Base-by-base conservation (phyloP, 2,329 filamentous ascomycete genomes). In the Exophiala sp. region DNA sequence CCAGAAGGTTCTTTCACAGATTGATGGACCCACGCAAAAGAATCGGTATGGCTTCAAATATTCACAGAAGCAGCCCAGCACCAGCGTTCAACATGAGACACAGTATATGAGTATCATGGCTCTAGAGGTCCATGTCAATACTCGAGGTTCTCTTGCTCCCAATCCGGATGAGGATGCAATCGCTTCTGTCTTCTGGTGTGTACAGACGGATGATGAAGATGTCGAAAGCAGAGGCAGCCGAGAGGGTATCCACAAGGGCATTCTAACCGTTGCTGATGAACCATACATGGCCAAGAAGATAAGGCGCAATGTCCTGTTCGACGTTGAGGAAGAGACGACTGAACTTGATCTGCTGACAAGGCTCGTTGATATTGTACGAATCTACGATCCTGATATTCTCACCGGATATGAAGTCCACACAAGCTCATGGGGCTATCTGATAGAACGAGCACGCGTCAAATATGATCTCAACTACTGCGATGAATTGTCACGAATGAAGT, bases 21-120 rank as follows among this genome's bases (percentile, higher is more conserved):
- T 97, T 50, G 89, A 95, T 47, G 90, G 88, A 0, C 85, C 91
- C 0, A 96, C 92, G 0, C 91, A 92, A 48, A 87, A 81, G 66
- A 88, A 89, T 64, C 86, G 83, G 57, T 79, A 92, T 66, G 89
- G 87, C 0, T 92, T 91, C 75, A 94, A 91, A 67, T 95, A 88
- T 68, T 90, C 87, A 0, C 90, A 91, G 62, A 88, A 85, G 65
- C 79, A 81, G 57, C 83, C 84, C 61, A 85, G 85, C 1, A 88
- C 86, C 0, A 90, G 85, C 61, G 84, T 95, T 14, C 83, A 89
- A 65, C 88, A 92, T 61, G 89, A 95, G 68, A 85, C 84, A 2
- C 88, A 94, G 63, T 95, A 96, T 68, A 97, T 99, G 94, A 96
- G 89, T 62, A 90, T 87, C 14, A 91, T 99, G 89, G 95, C 91